phyloP scores from a whole-genome alignment of 192 early-diverging fungal species.

The Backusella mclennaniae region DNA sequence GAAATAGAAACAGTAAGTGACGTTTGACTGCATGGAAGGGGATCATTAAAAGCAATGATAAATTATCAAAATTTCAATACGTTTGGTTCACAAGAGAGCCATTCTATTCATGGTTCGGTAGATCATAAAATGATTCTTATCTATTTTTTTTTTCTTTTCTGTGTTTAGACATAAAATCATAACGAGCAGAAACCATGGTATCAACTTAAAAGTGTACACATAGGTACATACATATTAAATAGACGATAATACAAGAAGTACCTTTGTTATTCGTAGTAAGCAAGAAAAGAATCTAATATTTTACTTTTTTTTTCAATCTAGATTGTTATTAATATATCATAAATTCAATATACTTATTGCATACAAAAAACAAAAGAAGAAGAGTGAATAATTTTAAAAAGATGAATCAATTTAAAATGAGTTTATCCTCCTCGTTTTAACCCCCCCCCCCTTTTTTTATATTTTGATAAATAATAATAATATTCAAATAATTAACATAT shows the following conservation, averaged over 20 bases:
- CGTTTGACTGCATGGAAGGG: slow-evolving; percentile 15
- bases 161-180: not conserved
- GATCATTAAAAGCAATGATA: not conserved
- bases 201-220: not conserved
- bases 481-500: not conserved
- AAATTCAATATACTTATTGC: not conserved
- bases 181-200: not conserved
- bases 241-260: not conserved
- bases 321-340: not conserved
- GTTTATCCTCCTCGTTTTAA: not conserved
- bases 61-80: not conserved
- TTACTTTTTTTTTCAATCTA: not conserved
- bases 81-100: slow-evolving; percentile 3
- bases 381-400: not conserved
- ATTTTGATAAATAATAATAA: not conserved
- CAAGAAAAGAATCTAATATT: not conserved
- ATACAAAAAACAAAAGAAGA: not conserved
- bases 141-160: not conserved
- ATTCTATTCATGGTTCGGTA: not conserved
- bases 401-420: not conserved
- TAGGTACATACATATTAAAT: not conserved
- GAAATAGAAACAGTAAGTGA: slow-evolving; percentile 7
- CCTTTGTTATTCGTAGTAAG: not conserved
- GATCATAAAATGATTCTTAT: not conserved
- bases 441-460: not conserved